Percentiles rank a stretch among this genome's conserved stretches.
Conservation (phyloP, 2,329 filamentous ascomycete species). For the Alternaria arbusti region DNA sequence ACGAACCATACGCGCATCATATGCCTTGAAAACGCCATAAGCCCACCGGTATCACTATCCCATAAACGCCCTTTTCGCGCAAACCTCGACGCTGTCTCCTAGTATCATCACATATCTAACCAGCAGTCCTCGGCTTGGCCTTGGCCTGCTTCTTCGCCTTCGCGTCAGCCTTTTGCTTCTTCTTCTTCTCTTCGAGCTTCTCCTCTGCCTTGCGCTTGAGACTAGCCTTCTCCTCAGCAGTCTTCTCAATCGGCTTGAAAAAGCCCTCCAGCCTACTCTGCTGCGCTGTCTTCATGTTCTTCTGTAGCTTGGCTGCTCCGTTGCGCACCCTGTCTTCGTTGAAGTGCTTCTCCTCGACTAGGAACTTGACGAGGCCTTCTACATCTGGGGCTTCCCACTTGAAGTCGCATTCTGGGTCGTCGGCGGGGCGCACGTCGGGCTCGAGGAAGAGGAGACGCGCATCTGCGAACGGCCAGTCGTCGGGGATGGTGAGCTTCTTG, state of each 20-base stretch:
- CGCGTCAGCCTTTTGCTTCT: constrained; percentile 91
- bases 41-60: constrained; percentile 9
- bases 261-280: constrained; percentile 94
- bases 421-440: constrained; percentile 83
- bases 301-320: constrained; percentile 78
- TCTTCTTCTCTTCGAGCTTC: constrained; percentile 90
- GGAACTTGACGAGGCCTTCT: constrained; percentile 85
- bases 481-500: constrained; percentile 73
- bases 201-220: constrained; percentile 94
- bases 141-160: constrained; percentile 95
- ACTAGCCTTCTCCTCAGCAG: constrained; percentile 80
- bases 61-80: constrained; percentile 6
- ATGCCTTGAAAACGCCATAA: background rate
- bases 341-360: constrained; percentile 95
- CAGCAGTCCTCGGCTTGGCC: constrained; percentile 68
- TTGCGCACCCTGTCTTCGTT: constrained; percentile 89
- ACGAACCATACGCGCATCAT: background rate
- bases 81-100: background rate
- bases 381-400: constrained; percentile 96
- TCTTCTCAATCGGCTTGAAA: constrained; percentile 92
- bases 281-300: constrained; percentile 89
- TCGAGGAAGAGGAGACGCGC: constrained; percentile 90
- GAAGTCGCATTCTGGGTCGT: constrained; percentile 89
- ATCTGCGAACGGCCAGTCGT: constrained; percentile 96
- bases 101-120: background rate